Percentiles rank a stretch among this genome's conserved stretches.
Conservation (phyloP, 345 rosid genomes). For the Gossypium arboreum region DNA sequence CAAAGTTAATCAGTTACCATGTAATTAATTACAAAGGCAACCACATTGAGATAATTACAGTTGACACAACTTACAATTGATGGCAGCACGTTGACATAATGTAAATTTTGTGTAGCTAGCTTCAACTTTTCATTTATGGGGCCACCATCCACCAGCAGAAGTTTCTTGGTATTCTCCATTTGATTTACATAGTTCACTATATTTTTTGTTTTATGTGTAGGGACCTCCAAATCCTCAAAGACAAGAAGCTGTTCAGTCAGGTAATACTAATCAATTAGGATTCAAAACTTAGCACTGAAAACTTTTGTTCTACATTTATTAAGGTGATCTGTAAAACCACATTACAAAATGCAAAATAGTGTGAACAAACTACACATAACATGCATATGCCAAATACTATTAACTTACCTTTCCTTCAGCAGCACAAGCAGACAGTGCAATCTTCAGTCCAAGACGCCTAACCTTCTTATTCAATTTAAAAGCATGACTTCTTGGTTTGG, state of each 20-base stretch:
- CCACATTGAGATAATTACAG: not conserved
- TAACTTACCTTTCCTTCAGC: slow-evolving; percentile 87
- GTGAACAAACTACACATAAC: not conserved
- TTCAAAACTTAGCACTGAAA: not conserved
- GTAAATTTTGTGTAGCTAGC: slow-evolving; percentile 84
- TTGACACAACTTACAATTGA: slow-evolving; percentile 65
- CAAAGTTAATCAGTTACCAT: not conserved
- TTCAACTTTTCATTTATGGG: slow-evolving; percentile 76
- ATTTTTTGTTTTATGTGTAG: slow-evolving; percentile 83
- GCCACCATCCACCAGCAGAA: slow-evolving; percentile 77
- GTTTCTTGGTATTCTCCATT: slow-evolving; percentile 80
- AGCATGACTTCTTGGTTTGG: slow-evolving; percentile 94
- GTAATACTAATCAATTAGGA: slow-evolving; percentile 16
- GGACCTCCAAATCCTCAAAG: slow-evolving; percentile 76
- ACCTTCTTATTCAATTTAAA: slow-evolving; percentile 86
- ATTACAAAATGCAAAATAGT: not conserved
- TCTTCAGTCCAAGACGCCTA: slow-evolving; percentile 84
- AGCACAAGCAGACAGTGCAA: slow-evolving; percentile 89
- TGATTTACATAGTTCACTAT: slow-evolving; percentile 58
- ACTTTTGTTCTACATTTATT: not conserved
- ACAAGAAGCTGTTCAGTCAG: slow-evolving; percentile 60
- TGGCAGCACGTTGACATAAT: slow-evolving; percentile 76
- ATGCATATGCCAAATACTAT: slow-evolving; percentile 10
- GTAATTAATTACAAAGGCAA: not conserved
- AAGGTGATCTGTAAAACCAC: not conserved